A percentile compares a stretch with the other conserved stretches of the same genome.
phyloP scores from a whole-genome alignment of 306 rosid species.

The Castanea sativa region DNA sequence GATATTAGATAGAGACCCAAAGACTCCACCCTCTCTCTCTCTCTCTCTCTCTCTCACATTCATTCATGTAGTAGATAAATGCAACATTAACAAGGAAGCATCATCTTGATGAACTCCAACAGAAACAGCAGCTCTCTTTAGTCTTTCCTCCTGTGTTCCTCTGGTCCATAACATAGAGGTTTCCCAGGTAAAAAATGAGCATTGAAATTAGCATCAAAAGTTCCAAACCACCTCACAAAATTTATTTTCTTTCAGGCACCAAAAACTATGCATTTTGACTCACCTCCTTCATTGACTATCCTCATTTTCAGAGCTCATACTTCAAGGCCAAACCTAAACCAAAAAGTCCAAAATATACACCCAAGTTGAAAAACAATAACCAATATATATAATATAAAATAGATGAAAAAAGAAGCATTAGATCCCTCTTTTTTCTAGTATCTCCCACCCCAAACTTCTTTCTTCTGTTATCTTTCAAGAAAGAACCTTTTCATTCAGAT shows the following conservation, averaged over 20 bases:
- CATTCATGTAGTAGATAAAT: conserved; percentile 4
- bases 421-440: conserved; percentile 13
- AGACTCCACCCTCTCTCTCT: conserved; percentile 1
- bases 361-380: background rate
- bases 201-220: conserved; percentile 24
- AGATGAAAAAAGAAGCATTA: background rate
- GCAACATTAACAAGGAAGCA: conserved; percentile 16
- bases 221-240: conserved; percentile 27
- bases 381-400: background rate
- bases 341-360: background rate
- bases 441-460: conserved; percentile 7
- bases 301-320: conserved; percentile 59
- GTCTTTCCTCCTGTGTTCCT: background rate
- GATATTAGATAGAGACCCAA: conserved; percentile 14
- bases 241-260: conserved; percentile 46
- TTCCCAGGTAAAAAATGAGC: conserved; percentile 47
- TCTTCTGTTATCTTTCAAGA: background rate
- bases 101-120: conserved; percentile 14
- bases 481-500: conserved; percentile 35
- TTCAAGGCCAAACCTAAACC: conserved; percentile 12
- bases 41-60: conserved; percentile 15
- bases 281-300: conserved; percentile 33
- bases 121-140: conserved; percentile 5
- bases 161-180: conserved; percentile 30
- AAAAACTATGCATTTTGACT: conserved; percentile 52